Base-by-base conservation (phyloP, 1,284 basidiomycete species). In the Ustilago hordei region DNA sequence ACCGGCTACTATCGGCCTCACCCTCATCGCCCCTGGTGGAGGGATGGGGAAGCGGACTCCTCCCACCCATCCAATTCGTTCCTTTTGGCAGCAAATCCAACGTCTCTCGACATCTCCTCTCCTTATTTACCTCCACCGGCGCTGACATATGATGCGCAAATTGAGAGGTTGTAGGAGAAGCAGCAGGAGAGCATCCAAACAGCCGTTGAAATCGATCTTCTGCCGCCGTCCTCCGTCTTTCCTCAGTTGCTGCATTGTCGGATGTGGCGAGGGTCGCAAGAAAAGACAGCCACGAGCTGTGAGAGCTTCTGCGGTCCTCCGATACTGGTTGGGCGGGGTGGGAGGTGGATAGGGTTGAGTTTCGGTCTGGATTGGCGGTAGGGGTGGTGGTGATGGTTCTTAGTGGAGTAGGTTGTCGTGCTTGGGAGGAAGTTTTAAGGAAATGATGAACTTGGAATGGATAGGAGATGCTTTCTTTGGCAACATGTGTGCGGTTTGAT, bases 391-490 rank as follows among this genome's bases (percentile, higher is more conserved):
- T 17, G 4, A 47, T 43, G 19, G 55, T 45, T 17, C 60, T 55
- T 2, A 69, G 58, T 31, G 57, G 65, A 36, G 66, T 65, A 19
- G 58, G 55, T 28, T 62, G 65, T 15, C 55, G 41, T 13, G 17
- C 17, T 9, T 31, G 41, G n/a, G 61, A 38, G 8, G 38, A 34
- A 12, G 48, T 50, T 54, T 8, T 62, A 56, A 69, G 52, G 2
- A 55, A 36, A 31, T 62, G 55, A 17, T 66, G 68, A 35, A 75
- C 45, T 32, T 71, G 68, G 39, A 75, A 57, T 1, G 73, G 73
- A 19, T 75, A 75, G 2, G 73, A 75, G 64, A 75, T 75, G 55
- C 61, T 67, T 32, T 69, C 59, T 35, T 69, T 74, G 8, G 59
- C 32, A 43, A 74, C 62, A 59, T 68, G 62, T 0, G 34, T 23